Base-by-base conservation (phyloP, 176 grass and related monocot genomes). In the Oryza longistaminata region DNA sequence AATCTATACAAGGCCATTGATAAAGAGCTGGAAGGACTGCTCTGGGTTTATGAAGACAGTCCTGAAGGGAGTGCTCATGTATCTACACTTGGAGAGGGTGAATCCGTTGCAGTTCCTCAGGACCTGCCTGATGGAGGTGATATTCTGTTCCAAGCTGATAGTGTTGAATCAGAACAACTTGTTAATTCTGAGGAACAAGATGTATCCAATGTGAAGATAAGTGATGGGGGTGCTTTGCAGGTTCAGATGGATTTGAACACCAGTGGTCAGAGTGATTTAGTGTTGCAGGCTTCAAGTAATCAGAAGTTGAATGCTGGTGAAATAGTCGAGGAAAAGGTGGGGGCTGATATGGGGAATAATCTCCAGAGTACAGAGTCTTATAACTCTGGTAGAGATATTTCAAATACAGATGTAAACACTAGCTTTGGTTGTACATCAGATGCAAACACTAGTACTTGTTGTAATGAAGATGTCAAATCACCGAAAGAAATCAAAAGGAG, bases 1-100 rank as follows among this genome's bases (percentile, higher is more conserved):
- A 93, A 97, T 73, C 90, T 97, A 80, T 94, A 97, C 82, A 97
- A 90, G 83, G 85, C 92, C 53, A 94, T 97, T 88, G 94, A 97
- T 87, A 97, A 91, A 85, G 94, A 97, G 81, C 70, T 97, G 37
- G 94, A 97, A 78, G 94, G 94, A 43, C 80, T 94, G 17, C 76
- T 97, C 61, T 97, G 92, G 94, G 83, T 92, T 82, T 94, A 94
- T 21, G 92, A 97, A 64, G 94, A 97, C 35, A 94, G 61, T 44
- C 33, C 83, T 69, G 92, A 80, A 60, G 73, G 46, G 45, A 44
- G 71, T 60, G 79, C 71, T 29, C 73, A 79, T 75, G 71, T 65
- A 72, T 90, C 89, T 88, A 74, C 25, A 79, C 76, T 78, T 86
- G 76, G 64, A 72, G 87, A 88, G 46, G 82, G 25, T 84, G 88